Conservation (phyloP, 2,329 filamentous ascomycete genomes). For the Reticulascus tulasneorum region DNA sequence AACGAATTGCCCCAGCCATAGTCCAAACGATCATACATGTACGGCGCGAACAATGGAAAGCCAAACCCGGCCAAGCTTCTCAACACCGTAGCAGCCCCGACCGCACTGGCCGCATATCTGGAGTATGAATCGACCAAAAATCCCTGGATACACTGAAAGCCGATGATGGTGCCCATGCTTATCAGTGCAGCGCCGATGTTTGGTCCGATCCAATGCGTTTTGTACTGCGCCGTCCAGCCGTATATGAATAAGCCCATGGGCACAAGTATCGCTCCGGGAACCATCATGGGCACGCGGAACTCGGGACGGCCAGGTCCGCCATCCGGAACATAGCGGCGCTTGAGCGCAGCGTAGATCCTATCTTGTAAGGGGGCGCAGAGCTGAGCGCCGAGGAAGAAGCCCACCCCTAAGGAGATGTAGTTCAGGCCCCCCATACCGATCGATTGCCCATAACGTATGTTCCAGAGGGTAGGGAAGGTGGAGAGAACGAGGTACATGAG, state of each 20-base stretch:
- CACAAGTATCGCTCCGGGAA: conserved; percentile 34
- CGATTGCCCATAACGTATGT: conserved; percentile 37
- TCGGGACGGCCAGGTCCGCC: conserved; percentile 33
- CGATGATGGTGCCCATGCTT: conserved; percentile 32
- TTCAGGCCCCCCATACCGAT: conserved; percentile 40
- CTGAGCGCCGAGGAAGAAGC: conserved; percentile 44
- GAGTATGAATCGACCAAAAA: conserved; percentile 45
- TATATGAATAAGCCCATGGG: conserved; percentile 41
- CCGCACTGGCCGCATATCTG: conserved; percentile 41
- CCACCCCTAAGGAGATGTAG: conserved; percentile 45
- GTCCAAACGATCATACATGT: conserved; percentile 37
- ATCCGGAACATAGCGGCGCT: conserved; percentile 32
- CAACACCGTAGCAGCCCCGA: conserved; percentile 39
- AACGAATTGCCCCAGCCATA: conserved; percentile 39
- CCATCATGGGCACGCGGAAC: conserved; percentile 38
- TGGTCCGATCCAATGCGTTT: conserved; percentile 41
- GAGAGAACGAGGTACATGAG: conserved; percentile 47
- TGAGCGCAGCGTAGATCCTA: conserved; percentile 38
- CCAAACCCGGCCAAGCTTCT: conserved; percentile 46
- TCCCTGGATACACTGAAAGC: conserved; percentile 41
- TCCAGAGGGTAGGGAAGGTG: conserved; percentile 44
- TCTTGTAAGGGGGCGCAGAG: conserved; percentile 41
- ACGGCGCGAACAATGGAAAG: conserved; percentile 47
- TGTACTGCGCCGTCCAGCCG: conserved; percentile 39
- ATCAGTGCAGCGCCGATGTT: conserved; percentile 39